phyloP scores from a whole-genome alignment of 2,329 filamentous ascomycete species.

The Metarhizium anisopliae region DNA sequence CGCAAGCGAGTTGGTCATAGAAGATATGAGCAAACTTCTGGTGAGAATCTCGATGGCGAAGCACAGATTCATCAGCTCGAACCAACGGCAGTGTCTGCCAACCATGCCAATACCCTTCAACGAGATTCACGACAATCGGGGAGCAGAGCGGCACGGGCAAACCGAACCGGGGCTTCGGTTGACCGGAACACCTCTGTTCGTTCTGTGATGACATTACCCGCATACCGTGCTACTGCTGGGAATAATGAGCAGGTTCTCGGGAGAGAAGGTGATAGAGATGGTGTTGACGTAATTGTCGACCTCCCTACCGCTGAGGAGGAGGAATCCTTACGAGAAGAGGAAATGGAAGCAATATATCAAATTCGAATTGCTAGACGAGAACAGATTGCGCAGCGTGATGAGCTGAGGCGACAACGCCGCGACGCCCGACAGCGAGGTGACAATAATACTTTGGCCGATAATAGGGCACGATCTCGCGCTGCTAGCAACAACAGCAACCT shows the following conservation, averaged over 20 bases:
- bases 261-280: constrained; percentile 81
- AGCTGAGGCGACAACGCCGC: constrained; percentile 57
- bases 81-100: constrained; percentile 6
- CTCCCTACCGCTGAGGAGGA: constrained; percentile 73
- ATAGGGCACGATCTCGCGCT: constrained; percentile 48
- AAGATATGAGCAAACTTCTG: constrained; percentile 22
- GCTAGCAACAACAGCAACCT: constrained; percentile 43
- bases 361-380: constrained; percentile 70
- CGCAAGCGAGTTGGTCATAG: constrained; percentile 12
- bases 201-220: constrained; percentile 88
- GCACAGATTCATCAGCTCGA: constrained; percentile 17
- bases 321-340: constrained; percentile 68
- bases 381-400: constrained; percentile 69
- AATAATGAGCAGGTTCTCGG: constrained; percentile 76
- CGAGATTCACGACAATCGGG: constrained; percentile 1
- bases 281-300: constrained; percentile 85
- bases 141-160: constrained; percentile 16
- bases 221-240: constrained; percentile 65
- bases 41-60: constrained; percentile 16
- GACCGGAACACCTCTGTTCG: constrained; percentile 80
- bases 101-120: constrained; percentile 6
- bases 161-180: constrained; percentile 35
- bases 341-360: constrained; percentile 91
- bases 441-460: constrained; percentile 53
- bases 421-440: constrained; percentile 69